Evolutionary conservation across 2,329 filamentous ascomycete genomes (phyloP), one percentile per base, ranked within the genome.

Genomic region (Fusarium caatingaense): DNA sequence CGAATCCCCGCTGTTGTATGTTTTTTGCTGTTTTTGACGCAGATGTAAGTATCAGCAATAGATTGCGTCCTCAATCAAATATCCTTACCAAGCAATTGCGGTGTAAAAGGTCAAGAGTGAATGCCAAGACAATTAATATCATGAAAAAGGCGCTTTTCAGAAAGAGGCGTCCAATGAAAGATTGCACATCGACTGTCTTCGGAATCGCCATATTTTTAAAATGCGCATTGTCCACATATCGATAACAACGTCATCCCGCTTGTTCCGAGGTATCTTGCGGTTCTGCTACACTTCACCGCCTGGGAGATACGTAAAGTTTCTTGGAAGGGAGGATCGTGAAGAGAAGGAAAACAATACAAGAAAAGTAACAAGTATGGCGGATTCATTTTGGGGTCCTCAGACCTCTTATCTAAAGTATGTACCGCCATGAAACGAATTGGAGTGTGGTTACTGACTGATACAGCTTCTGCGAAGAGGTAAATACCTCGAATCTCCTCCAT

Each of bases 401-500:
- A 78, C 77, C 46, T 78, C 77, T 0, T 77, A 78, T 58, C 15
- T 78, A 0, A 78, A 78, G 77, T 78, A 63, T 5, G 74, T 71
- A 9, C 2, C 8, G 2, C 6, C 13, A 10, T 2, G 2, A 0
- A 4, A n/a, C 16, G 1, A 7, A 3, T 32, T 30, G 2, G 1
- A 5, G 8, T 21, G 4, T 13, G 10, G 9, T 20, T 42, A 7
- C 56, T 50, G 12, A 57, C 11, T 8, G 7, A 9, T 8, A 1
- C 18, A 78, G 76, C 46, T 78, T 78, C 51, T 78, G 76, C 37
- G 76, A 78, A 72, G 76, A 78, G 74, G 76, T 76, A 69, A 28
- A 32, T 49, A 8, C 15, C 51, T 15, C 42, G 44, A 3, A 30
- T 15, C 28, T 30, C 12, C 28, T 30, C 6, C 12, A 30, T 30